These are phyloP conservation scores for Ceratocystis lukuohia DNA, from an alignment of 2,329 filamentous ascomycete species.

Conservation along the genomic window DNA sequence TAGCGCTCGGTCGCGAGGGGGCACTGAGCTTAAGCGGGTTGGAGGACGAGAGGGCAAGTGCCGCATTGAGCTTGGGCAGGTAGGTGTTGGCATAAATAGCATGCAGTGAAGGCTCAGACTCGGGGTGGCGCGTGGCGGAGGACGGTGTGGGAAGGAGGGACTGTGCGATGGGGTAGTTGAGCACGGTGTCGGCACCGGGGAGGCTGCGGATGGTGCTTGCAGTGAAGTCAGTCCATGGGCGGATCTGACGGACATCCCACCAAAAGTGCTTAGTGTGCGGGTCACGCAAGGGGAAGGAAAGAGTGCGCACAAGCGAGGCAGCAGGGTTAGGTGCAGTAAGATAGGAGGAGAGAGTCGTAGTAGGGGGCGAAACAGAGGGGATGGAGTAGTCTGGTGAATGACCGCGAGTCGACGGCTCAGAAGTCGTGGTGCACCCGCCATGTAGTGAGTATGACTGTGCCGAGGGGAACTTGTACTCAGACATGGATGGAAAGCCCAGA, in stretches of 20 bases:
- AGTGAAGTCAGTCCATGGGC: conserved; percentile 71
- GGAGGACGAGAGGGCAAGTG: conserved; percentile 61
- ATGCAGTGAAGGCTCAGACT: conserved; percentile 65
- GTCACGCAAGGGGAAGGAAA: conserved; percentile 55
- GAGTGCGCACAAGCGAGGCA: conserved; percentile 65
- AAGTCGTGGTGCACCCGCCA: conserved; percentile 23
- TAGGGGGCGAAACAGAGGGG: conserved; percentile 31
- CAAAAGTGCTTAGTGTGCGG: conserved; percentile 72
- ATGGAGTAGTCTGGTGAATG: neutral
- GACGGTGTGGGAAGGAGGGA: conserved; percentile 46
- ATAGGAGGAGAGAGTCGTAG: conserved; percentile 64
- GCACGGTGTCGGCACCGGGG: conserved; percentile 56
- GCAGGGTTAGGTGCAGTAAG: conserved; percentile 69
- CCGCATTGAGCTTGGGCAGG: conserved; percentile 74
- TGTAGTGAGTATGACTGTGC: conserved; percentile 22
- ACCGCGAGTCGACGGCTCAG: neutral
- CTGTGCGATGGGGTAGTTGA: conserved; percentile 54
- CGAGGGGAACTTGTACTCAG: conserved; percentile 13
- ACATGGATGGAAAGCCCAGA: neutral
- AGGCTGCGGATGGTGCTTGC: conserved; percentile 57
- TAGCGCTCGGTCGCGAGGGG: conserved; percentile 26
- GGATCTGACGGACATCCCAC: conserved; percentile 87
- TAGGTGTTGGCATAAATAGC: conserved; percentile 65
- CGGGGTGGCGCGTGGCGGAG: conserved; percentile 52
- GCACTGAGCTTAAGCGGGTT: conserved; percentile 44